Evolutionary conservation across 2,329 filamentous ascomycete genomes (phyloP), one percentile per base, ranked within the genome.

Genomic region (Fusarium solani-melongenae): DNA sequence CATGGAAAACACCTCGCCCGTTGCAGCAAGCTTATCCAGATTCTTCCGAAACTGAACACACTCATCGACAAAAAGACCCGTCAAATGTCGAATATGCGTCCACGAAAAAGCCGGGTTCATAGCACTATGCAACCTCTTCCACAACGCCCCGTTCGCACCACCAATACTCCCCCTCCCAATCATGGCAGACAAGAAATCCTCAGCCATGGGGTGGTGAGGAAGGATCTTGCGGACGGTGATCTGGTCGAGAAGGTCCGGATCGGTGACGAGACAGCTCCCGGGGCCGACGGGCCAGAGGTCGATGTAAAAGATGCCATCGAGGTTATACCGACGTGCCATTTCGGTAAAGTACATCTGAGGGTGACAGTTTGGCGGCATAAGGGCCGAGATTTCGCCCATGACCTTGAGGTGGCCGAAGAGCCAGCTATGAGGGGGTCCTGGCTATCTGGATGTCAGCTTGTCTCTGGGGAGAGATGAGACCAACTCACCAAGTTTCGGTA

Each of bases 351-450:
- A 34, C 9, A 57, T 5, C 15, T 73, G 70, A 2, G 70, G 67
- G 14, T 68, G 70, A 6, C 24, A 61, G 31, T 73, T 73, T 22
- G 22, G 61, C 1, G 71, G 70, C 58, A 73, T 51, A 6, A 20
- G 29, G 8, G 58, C 31, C 7, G 67, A 15, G 7, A 73, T 49
- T 6, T 69, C 51, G 9, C 53, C 46, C 2, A 73, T 33, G 9
- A 57, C 41, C 17, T 63, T 60, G 39, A 73, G 61, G 7, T 73
- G 70, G 2, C 70, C 70, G 0, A 63, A 46, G 4, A 73, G n/a
- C 67, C 66, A 73, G 12, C 70, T 68, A n/a, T 73, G 67, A 4
- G 64, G 71, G 15, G 71, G 70, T 0, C 70, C 61, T 0, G 71
- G 64, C 64, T 71, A 11, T 24, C 1, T 5, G 2, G 2, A 0